These are phyloP conservation scores for Xylogone sp. DNA, from an alignment of 2,329 filamentous ascomycete species.

Conservation along the genomic window DNA sequence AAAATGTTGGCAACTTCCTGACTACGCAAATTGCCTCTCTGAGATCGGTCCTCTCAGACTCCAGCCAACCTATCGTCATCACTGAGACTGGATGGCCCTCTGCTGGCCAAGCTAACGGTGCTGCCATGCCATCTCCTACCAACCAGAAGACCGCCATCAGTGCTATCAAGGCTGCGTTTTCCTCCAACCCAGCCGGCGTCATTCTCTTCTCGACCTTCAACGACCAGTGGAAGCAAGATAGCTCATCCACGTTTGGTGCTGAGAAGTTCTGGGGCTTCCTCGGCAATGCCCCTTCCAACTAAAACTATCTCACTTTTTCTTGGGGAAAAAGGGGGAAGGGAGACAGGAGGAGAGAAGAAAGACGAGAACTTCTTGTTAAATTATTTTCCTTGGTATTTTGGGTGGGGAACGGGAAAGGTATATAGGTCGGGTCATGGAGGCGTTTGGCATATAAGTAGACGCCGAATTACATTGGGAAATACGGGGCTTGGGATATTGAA, in stretches of 20 bases:
- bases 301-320: too few relatives aligned
- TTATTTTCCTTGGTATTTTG: background rate
- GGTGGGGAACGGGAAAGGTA: background rate
- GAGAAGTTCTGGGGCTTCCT: conserved; percentile 75
- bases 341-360: too few relatives aligned
- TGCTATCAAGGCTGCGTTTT: conserved; percentile 60
- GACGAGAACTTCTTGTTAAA: too few relatives aligned
- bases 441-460: background rate
- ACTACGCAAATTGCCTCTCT: conserved; percentile 47
- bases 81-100: conserved; percentile 86
- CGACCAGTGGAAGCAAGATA: conserved; percentile 72
- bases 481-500: background rate
- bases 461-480: too few relatives aligned
- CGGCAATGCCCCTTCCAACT: conserved; percentile 23
- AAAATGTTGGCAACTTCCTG: conserved; percentile 65
- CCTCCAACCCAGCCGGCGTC: conserved; percentile 44
- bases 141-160: conserved; percentile 65
- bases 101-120: conserved; percentile 59
- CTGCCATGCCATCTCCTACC: conserved; percentile 62
- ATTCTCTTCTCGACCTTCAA: conserved; percentile 79
- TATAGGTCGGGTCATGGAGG: background rate
- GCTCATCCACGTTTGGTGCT: conserved; percentile 58
- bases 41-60: conserved; percentile 35
- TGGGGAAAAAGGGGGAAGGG: too few relatives aligned
- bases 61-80: conserved; percentile 61